Evolutionary conservation across 2,329 filamentous ascomycete species (phyloP).

Genomic region (Ceratocystis colombiana): DNA sequence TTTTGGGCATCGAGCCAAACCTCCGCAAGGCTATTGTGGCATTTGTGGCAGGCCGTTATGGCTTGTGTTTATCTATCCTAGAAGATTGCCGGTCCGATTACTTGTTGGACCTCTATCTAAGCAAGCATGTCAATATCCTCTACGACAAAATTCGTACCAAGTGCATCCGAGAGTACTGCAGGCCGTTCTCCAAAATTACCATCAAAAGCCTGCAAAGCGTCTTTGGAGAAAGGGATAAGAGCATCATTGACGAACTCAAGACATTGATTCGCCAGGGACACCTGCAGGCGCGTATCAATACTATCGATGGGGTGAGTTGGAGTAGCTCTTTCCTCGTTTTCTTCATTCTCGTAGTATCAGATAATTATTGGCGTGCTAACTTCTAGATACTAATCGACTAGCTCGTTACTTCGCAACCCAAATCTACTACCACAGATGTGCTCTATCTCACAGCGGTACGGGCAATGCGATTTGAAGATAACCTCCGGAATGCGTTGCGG

Average conservation of each 20-base stretch:
- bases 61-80: conserved; percentile 69
- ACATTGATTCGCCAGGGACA: conserved; percentile 62
- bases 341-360: not conserved
- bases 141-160: conserved; percentile 73
- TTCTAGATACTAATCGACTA: not conserved
- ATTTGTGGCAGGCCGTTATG: conserved; percentile 86
- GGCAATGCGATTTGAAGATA: not conserved
- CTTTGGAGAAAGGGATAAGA: conserved; percentile 55
- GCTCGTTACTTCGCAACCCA: conserved; percentile 24
- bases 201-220: conserved; percentile 66
- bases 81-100: conserved; percentile 77
- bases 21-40: conserved; percentile 81
- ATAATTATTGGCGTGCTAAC: not conserved
- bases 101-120: conserved; percentile 78
- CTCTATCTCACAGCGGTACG: conserved; percentile 8
- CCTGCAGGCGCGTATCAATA: conserved; percentile 72
- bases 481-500: conserved; percentile 13
- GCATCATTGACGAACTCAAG: conserved; percentile 65
- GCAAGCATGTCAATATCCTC: conserved; percentile 58
- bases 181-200: conserved; percentile 80
- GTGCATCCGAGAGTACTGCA: conserved; percentile 86
- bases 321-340: too few species aligned
- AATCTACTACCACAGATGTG: conserved; percentile 16
- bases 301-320: conserved; percentile 57
- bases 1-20: conserved; percentile 86